Conservation (phyloP, 306 rosid species). For the Cercis canadensis region DNA sequence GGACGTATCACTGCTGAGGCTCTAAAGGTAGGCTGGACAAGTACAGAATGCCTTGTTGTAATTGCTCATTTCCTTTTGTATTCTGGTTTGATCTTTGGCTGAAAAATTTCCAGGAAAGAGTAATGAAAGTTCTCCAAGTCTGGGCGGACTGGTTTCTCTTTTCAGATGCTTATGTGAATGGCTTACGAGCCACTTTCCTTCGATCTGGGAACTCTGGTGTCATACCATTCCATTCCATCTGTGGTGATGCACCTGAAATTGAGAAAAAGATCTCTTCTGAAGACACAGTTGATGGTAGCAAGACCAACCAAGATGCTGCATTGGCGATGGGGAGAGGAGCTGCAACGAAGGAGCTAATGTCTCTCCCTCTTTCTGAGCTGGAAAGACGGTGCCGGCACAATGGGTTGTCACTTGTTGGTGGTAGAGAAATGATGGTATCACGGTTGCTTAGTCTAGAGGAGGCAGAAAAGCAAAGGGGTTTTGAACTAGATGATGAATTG, state of each 20-base stretch:
- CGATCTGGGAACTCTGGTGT: conserved; percentile 95
- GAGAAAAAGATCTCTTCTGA: conserved; percentile 72
- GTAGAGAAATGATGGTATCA: conserved; percentile 97
- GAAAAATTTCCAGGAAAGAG: conserved; percentile 78
- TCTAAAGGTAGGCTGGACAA: conserved; percentile 68
- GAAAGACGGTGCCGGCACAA: conserved; percentile 98
- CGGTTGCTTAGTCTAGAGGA: conserved; percentile 94
- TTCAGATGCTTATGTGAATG: conserved; percentile 96
- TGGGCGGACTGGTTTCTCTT: conserved; percentile 99
- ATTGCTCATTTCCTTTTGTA: conserved; percentile 22
- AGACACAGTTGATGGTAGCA: conserved; percentile 62
- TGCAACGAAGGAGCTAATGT: conserved; percentile 85
- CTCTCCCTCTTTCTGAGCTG: conserved; percentile 88
- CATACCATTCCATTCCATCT: conserved; percentile 79
- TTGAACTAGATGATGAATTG: conserved; percentile 84
- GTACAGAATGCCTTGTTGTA: conserved; percentile 9
- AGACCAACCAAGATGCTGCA: conserved; percentile 87
- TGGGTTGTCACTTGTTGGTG: conserved; percentile 97
- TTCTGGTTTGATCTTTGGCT: conserved; percentile 31
- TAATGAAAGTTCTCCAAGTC: conserved; percentile 92
- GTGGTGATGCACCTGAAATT: conserved; percentile 88
- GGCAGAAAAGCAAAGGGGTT: conserved; percentile 91
- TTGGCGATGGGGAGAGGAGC: conserved; percentile 99
- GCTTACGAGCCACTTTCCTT: conserved; percentile 91
- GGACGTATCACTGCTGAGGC: conserved; percentile 99